Conservation (phyloP, 2,329 filamentous ascomycete species). For the Helotiales sp. region DNA sequence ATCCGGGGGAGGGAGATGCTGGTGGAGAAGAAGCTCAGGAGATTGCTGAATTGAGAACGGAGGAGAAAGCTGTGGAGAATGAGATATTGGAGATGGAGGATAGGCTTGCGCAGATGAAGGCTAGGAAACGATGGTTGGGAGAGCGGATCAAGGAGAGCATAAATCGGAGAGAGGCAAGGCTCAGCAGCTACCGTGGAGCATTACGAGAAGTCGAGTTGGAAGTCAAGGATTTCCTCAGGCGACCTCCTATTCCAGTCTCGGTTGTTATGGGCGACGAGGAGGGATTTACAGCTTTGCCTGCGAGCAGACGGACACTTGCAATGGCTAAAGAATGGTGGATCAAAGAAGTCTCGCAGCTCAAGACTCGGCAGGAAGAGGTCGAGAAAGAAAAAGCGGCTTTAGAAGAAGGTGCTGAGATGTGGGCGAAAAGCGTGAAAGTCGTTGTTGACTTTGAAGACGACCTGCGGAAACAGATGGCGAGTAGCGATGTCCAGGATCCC, state of each 20-base stretch:
- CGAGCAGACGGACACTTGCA: slow-evolving; percentile 68
- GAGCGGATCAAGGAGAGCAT: slow-evolving; percentile 65
- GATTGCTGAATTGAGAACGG: slow-evolving; percentile 62
- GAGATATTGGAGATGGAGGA: slow-evolving; percentile 72
- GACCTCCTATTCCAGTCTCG: slow-evolving; percentile 51
- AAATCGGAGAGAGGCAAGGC: slow-evolving; percentile 70
- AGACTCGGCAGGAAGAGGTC: slow-evolving; percentile 59
- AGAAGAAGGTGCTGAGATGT: slow-evolving; percentile 68
- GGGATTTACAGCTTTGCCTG: slow-evolving; percentile 62
- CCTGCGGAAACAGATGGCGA: slow-evolving; percentile 61
- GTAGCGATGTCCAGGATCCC: slow-evolving; percentile 45
- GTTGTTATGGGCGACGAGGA: slow-evolving; percentile 41
- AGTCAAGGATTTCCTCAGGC: slow-evolving; percentile 61
- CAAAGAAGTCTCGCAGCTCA: slow-evolving; percentile 61
- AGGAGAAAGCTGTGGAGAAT: slow-evolving; percentile 57
- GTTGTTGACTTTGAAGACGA: slow-evolving; percentile 69
- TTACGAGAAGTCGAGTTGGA: slow-evolving; percentile 69
- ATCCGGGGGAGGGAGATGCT: slow-evolving; percentile 50
- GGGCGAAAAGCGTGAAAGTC: slow-evolving; percentile 64
- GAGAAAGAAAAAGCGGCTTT: slow-evolving; percentile 68
- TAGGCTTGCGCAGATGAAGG: slow-evolving; percentile 64
- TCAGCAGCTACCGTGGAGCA: slow-evolving; percentile 73
- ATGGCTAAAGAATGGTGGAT: slow-evolving; percentile 77
- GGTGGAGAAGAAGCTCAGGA: slow-evolving; percentile 60
- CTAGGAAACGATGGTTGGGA: slow-evolving; percentile 62